Percentiles rank a stretch among this genome's conserved stretches.
Evolutionary conservation across 768 basidiomycete species (phyloP).

Genomic region (Cyathus striatus): DNA sequence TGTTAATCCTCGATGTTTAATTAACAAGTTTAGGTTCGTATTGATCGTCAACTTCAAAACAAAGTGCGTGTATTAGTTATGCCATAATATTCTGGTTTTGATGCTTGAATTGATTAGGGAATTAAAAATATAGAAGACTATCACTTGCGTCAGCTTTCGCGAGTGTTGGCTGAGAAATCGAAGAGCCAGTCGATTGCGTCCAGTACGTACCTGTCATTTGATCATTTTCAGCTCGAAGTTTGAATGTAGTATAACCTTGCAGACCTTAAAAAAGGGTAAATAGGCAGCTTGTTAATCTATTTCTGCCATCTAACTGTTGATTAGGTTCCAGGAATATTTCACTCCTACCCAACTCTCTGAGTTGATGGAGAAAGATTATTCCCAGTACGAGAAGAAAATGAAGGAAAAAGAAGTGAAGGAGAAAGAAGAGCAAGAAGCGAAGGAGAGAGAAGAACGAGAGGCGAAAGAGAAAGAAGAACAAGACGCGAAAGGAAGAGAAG

Average conservation of each 20-base stretch:
- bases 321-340: constrained; percentile 20
- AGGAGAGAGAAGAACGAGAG: no score
- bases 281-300: neutral
- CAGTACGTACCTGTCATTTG: constrained; percentile 21
- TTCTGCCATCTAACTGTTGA: neutral
- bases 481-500: no score
- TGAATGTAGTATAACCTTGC: neutral
- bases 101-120: no score
- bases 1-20: neutral
- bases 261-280: constrained; percentile 32
- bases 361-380: constrained; percentile 29
- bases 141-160: constrained; percentile 33
- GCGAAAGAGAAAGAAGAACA: neutral
- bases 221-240: neutral
- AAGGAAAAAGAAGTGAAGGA: constrained; percentile 17
- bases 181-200: constrained; percentile 41
- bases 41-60: constrained; percentile 27
- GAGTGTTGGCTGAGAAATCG: constrained; percentile 36
- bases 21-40: constrained; percentile 18
- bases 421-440: no score
- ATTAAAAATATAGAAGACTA: constrained; percentile 20
- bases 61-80: no score
- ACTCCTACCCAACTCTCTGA: constrained; percentile 28
- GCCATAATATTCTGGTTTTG: no score
- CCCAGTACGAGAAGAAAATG: constrained; percentile 26